phyloP scores from a whole-genome alignment of 169 alveolate genomes.

The Babesia caballi region DNA sequence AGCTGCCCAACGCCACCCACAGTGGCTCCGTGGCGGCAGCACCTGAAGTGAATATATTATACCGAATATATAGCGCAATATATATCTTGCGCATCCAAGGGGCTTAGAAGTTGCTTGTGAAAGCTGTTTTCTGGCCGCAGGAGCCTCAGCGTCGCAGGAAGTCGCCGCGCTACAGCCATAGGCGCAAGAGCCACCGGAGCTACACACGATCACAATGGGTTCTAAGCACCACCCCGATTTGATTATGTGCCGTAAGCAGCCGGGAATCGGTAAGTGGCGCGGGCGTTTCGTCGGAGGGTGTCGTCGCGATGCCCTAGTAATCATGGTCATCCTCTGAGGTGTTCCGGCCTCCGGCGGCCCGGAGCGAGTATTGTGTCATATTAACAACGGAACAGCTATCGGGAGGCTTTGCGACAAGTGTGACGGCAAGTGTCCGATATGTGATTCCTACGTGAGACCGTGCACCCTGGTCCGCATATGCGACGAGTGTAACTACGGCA shows the following conservation, averaged over 20 bases:
- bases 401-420: slow-evolving; percentile 98
- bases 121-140: neutral
- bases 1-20: too few relatives aligned
- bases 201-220: slow-evolving; percentile 26
- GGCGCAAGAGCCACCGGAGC: neutral
- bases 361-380: neutral
- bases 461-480: slow-evolving; percentile 94
- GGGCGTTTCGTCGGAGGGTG: too few relatives aligned
- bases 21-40: too few relatives aligned
- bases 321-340: too few relatives aligned
- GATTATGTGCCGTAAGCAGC: slow-evolving; percentile 97
- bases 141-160: neutral
- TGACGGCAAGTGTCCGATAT: slow-evolving; percentile 98
- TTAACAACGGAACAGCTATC: slow-evolving; percentile 74
- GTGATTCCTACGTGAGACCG: slow-evolving; percentile 99
- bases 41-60: too few relatives aligned
- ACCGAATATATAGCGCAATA: too few relatives aligned
- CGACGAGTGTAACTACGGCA: slow-evolving; percentile 98
- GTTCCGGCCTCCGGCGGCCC: too few relatives aligned
- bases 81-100: too few relatives aligned
- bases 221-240: slow-evolving; percentile 89
- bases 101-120: too few relatives aligned
- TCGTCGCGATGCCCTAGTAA: too few relatives aligned
- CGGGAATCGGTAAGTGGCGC: slow-evolving; percentile 91
- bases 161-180: neutral